These are phyloP conservation scores for Penicillium ucsense DNA, from an alignment of 495 filamentous ascomycete species.

Conservation along the genomic window DNA sequence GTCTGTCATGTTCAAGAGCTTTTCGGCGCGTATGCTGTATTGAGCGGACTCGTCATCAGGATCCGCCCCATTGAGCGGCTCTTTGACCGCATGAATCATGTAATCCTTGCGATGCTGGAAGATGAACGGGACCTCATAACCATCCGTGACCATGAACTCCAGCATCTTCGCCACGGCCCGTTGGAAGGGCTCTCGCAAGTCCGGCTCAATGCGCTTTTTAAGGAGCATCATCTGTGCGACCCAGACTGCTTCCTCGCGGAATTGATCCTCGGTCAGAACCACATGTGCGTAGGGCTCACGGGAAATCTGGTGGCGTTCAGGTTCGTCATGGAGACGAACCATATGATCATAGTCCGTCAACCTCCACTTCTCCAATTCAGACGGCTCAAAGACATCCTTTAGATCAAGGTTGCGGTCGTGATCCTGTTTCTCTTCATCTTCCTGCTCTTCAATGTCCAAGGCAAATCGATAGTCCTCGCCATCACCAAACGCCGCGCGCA, in stretches of 20 bases:
- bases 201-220: constrained; percentile 61
- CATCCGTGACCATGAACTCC: constrained; percentile 85
- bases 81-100: constrained; percentile 81
- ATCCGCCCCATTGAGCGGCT: constrained; percentile 41
- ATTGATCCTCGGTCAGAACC: constrained; percentile 65
- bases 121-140: constrained; percentile 91
- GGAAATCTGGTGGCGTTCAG: constrained; percentile 87
- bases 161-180: constrained; percentile 85
- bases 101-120: constrained; percentile 98
- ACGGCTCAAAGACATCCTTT: constrained; percentile 96
- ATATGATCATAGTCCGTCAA: constrained; percentile 90
- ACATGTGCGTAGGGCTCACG: constrained; percentile 77
- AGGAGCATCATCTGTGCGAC: constrained; percentile 81
- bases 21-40: constrained; percentile 70
- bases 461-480: constrained; percentile 94
- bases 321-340: constrained; percentile 78
- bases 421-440: constrained; percentile 57
- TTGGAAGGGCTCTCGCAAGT: constrained; percentile 72
- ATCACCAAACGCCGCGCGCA: constrained; percentile 90
- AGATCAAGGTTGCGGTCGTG: constrained; percentile 72
- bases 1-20: constrained; percentile 84
- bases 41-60: constrained; percentile 56
- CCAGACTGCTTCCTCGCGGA: constrained; percentile 83
- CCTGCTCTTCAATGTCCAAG: constrained; percentile 66
- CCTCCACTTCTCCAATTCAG: constrained; percentile 83